These are phyloP conservation scores for Cordyceps farinosa DNA, from an alignment of 2,329 filamentous ascomycete genomes.

Conservation along the genomic window DNA sequence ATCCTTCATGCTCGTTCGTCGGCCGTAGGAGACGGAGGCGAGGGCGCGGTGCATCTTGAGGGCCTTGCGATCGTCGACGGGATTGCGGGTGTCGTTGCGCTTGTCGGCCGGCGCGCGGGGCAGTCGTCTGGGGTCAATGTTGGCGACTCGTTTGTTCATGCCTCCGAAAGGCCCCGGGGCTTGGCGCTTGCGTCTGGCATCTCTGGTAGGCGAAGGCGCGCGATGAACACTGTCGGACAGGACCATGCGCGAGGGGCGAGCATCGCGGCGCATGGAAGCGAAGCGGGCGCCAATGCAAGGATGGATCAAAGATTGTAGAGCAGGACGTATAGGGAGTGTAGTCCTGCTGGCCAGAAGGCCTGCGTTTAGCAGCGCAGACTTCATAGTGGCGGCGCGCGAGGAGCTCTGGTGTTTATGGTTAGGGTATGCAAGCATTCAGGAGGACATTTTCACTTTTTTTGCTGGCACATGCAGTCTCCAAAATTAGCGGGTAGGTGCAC, in stretches of 20 bases:
- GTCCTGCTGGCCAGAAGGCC: slow-evolving; percentile 5
- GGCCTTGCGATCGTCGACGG: slow-evolving; percentile 57
- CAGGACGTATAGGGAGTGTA: not conserved
- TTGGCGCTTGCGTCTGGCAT: slow-evolving; percentile 35
- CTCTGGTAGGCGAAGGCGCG: slow-evolving; percentile 32
- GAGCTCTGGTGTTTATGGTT: not conserved
- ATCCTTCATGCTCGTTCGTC: slow-evolving; percentile 50
- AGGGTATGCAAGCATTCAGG: not conserved
- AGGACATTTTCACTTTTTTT: slow-evolving; percentile 15
- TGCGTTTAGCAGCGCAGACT: slow-evolving; percentile 2
- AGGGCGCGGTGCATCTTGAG: slow-evolving; percentile 90
- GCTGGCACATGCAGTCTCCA: not conserved
- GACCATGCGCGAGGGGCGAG: slow-evolving; percentile 49
- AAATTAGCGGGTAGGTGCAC: slow-evolving; percentile 14
- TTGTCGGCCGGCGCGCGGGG: slow-evolving; percentile 22
- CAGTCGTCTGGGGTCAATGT: slow-evolving; percentile 29
- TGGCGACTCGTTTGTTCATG: slow-evolving; percentile 54
- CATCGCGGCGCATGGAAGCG: slow-evolving; percentile 6
- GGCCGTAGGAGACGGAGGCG: slow-evolving; percentile 71
- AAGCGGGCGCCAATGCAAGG: slow-evolving; percentile 4
- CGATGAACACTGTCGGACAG: slow-evolving; percentile 52
- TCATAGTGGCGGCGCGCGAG: slow-evolving; percentile 6
- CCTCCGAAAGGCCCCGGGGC: slow-evolving; percentile 50
- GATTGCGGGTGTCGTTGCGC: slow-evolving; percentile 32
- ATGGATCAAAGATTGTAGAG: not conserved